Evolutionary conservation across 345 rosid genomes (phyloP).

Genomic region (Arabis hirsuta): DNA sequence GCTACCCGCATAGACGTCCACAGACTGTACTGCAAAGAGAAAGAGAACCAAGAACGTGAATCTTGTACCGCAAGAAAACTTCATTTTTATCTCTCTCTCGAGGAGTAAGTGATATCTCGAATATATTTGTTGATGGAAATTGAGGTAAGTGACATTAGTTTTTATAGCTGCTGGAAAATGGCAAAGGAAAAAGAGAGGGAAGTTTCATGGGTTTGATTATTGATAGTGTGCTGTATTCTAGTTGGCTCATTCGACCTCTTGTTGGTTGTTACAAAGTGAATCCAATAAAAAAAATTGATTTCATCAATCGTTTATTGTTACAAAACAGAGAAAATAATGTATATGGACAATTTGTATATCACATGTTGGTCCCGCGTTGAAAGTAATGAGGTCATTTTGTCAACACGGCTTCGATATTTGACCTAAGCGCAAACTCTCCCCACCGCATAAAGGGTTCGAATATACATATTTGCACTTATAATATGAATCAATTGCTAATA

Average conservation of each 20-base stretch:
- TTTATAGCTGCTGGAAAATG: conserved; percentile 29
- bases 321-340: conserved; percentile 24
- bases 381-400: conserved; percentile 12
- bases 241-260: conserved; percentile 33
- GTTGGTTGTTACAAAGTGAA: conserved; percentile 38
- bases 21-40: conserved; percentile 34
- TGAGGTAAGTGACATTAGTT: conserved; percentile 12
- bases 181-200: conserved; percentile 28
- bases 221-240: conserved; percentile 26
- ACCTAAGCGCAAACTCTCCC: conserved; percentile 22
- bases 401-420: conserved; percentile 35
- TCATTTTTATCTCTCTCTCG: conserved; percentile 6
- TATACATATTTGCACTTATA: conserved; percentile 8
- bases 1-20: conserved; percentile 39
- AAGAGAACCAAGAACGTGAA: conserved; percentile 28
- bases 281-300: conserved; percentile 6
- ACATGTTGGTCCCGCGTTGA: conserved; percentile 27
- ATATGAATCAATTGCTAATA: too few species aligned
- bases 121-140: conserved; percentile 24
- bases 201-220: conserved; percentile 36
- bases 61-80: conserved; percentile 33
- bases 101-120: conserved; percentile 1
- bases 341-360: conserved; percentile 25
- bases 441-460: conserved; percentile 22
- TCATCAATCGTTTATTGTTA: conserved; percentile 38